Percentiles rank a stretch among this genome's conserved stretches.
Evolutionary conservation across 2,329 filamentous ascomycete genomes (phyloP).

Genomic region (Parascedosporium putredinis): DNA sequence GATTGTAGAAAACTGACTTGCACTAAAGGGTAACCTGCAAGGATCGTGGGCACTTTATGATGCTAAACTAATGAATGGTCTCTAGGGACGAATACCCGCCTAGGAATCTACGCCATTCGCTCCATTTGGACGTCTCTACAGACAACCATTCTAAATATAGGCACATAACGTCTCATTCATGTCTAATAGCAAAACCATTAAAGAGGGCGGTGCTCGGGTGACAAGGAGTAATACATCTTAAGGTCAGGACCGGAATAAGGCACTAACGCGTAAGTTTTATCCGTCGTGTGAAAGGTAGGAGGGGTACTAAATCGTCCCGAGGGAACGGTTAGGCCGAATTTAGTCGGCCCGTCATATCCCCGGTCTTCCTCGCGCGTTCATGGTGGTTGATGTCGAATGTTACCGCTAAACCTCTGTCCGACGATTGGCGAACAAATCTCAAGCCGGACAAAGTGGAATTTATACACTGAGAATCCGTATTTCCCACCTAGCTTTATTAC

Average conservation of each 20-base stretch:
- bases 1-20: too few relatives aligned
- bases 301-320: not conserved
- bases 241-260: not conserved
- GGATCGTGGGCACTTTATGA: not conserved
- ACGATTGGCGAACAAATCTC: not conserved
- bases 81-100: not conserved
- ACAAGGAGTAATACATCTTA: not conserved
- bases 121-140: not conserved
- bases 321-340: not conserved
- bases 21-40: too few relatives aligned
- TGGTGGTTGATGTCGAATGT: not conserved
- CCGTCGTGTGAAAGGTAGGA: not conserved
- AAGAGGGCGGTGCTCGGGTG: not conserved
- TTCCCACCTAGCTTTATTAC: not conserved
- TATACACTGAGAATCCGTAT: not conserved
- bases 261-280: not conserved
- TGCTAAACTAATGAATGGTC: not conserved
- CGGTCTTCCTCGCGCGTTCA: not conserved
- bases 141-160: not conserved
- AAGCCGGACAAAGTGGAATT: not conserved
- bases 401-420: not conserved
- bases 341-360: not conserved
- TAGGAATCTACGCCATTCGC: not conserved
- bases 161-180: not conserved
- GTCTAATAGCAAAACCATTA: too few relatives aligned